A percentile compares a stretch with the other conserved stretches of the same genome.
Evolutionary conservation across 371 early-diverging fungal genomes (phyloP).

Genomic region (Mortierella polycephala): DNA sequence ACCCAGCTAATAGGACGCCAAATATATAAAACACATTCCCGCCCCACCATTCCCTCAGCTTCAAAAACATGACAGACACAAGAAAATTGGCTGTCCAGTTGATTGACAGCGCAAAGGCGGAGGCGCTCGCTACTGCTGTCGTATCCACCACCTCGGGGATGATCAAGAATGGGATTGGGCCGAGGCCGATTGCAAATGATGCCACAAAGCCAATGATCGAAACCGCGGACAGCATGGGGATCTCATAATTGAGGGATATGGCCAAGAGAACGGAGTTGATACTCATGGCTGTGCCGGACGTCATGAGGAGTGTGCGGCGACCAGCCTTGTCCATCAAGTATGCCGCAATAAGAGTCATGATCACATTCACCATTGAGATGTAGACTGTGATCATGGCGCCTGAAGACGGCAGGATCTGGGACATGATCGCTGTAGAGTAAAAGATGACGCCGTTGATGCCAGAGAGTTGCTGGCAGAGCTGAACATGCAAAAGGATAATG

Average conservation of each 20-base stretch:
- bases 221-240: slow-evolving; percentile 66
- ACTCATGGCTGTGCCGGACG: slow-evolving; percentile 73
- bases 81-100: slow-evolving; percentile 83
- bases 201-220: slow-evolving; percentile 84
- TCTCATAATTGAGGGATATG: slow-evolving; percentile 63
- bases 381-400: slow-evolving; percentile 75
- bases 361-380: slow-evolving; percentile 81
- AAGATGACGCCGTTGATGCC: slow-evolving; percentile 95
- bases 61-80: slow-evolving; percentile 73
- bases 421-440: slow-evolving; percentile 85
- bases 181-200: slow-evolving; percentile 90
- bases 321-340: slow-evolving; percentile 85
- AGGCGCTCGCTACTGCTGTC: slow-evolving; percentile 73
- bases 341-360: slow-evolving; percentile 78
- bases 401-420: slow-evolving; percentile 70
- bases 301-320: slow-evolving; percentile 81
- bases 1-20: slow-evolving; percentile 60
- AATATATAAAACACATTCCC: slow-evolving; percentile 83
- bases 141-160: slow-evolving; percentile 86
- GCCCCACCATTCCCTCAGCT: slow-evolving; percentile 68
- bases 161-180: slow-evolving; percentile 89
- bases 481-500: slow-evolving; percentile 78
- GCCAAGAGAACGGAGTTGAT: slow-evolving; percentile 67
- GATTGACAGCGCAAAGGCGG: slow-evolving; percentile 72
- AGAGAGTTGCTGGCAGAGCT: slow-evolving; percentile 85